Evolutionary conservation across 371 early-diverging fungal genomes (phyloP), one percentile per base, ranked within the genome.

Genomic region (Syncephalastrum racemosum): DNA sequence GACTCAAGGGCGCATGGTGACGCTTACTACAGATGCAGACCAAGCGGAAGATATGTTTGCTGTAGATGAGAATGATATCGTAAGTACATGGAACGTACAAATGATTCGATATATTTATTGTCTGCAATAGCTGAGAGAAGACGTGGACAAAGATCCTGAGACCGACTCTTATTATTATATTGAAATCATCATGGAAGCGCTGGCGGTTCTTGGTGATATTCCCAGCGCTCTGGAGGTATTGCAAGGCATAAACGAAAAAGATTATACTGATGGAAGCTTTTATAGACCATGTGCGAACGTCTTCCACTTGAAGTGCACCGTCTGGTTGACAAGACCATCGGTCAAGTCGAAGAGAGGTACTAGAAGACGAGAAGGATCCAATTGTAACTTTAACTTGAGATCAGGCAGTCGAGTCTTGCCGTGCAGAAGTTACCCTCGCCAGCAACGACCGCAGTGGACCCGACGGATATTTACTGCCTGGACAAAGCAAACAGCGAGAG

Each of bases 81-180:
- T 78, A 65, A 53, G 65, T 41, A 14, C 24, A 43, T 20, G 22
- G 8, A 45, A 4, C 4, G n/a, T 27, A 19, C 15, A 3, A 49
- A 48, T 5, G 10, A 2, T 31, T 31, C 36, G 2, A 48, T 44
- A 50, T 40, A 39, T 13, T 43, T 15, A 39, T n/a, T 7, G 40
- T 8, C 46, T 42, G 20, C 3, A 3, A 7, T 64, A 89, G 90
- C 71, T 88, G 27, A 59, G 74, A 2, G 92, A 91, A 67, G 89
- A 92, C 62, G 57, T 85, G 1, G 87, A 88, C 6, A 80, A 79
- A 36, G 85, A 92, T 57, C 94, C 95, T 1, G 98, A 97, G 62
- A 83, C 87, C 0, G 95, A 97, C 59, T 94, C 96, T 7, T 90
- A 84, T 64, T 86, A 87, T n/a, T 94, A 93, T 60, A 90, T 96